Percentiles rank a stretch among this genome's conserved stretches.
Evolutionary conservation across 306 rosid genomes (phyloP).

Genomic region (Cucumis hystrix): DNA sequence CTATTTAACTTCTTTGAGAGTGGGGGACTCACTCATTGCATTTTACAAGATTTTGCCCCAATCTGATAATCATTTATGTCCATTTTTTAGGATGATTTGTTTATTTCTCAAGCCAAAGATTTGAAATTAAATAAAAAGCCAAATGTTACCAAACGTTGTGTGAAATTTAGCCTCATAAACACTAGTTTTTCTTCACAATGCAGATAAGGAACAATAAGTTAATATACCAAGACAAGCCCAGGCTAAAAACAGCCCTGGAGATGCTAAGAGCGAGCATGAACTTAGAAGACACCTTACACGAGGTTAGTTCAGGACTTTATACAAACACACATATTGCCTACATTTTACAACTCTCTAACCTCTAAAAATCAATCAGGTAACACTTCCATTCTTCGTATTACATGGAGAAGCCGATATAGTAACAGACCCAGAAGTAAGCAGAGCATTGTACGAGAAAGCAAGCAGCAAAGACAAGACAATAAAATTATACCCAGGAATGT

Average conservation of each 20-base stretch:
- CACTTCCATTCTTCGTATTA: conserved; percentile 61
- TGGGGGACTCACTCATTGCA: too few relatives aligned
- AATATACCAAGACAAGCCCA: conserved; percentile 77
- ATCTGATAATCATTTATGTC: too few relatives aligned
- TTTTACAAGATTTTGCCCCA: too few relatives aligned
- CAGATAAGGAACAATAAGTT: conserved; percentile 72
- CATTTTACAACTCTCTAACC: not conserved
- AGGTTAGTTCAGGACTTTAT: conserved; percentile 21
- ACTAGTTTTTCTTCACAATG: not conserved
- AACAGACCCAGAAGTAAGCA: conserved; percentile 94
- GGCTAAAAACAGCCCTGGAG: conserved; percentile 75
- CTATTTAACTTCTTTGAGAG: not conserved
- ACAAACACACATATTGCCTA: not conserved
- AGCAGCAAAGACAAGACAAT: conserved; percentile 71
- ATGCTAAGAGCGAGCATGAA: conserved; percentile 58
- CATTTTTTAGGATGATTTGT: too few relatives aligned
- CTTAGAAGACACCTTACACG: conserved; percentile 42
- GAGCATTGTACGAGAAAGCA: conserved; percentile 47
- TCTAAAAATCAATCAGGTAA: conserved; percentile 25
- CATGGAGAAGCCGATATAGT: conserved; percentile 85
- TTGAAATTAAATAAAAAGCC: too few relatives aligned
- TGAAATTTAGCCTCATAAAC: too few relatives aligned
- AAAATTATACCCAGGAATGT: conserved; percentile 69
- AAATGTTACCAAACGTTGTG: too few relatives aligned
- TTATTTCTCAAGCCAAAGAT: too few relatives aligned